phyloP scores from a whole-genome alignment of 1,284 basidiomycete genomes.

The Ganoderma resinaceum region DNA sequence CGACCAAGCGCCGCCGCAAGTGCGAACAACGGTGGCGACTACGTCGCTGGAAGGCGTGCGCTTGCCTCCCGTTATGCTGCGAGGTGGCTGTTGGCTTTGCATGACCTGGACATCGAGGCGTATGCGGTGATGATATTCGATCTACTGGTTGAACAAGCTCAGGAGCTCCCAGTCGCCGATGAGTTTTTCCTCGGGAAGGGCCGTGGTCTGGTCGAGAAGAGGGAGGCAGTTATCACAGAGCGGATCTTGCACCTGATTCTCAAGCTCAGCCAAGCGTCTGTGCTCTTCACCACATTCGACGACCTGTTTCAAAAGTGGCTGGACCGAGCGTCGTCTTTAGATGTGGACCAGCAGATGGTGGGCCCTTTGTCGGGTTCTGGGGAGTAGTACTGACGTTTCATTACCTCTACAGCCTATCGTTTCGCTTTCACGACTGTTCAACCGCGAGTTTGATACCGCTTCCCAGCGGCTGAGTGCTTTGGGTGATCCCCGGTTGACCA shows the following conservation, averaged over 20 bases:
- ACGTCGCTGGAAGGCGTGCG: slow-evolving; percentile 59
- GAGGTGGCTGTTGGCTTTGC: slow-evolving; percentile 70
- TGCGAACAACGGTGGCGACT: slow-evolving; percentile 69
- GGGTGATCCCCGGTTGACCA: slow-evolving; percentile 41
- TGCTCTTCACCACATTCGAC: slow-evolving; percentile 68
- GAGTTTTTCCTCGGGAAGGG: slow-evolving; percentile 35
- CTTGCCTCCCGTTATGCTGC: slow-evolving; percentile 60
- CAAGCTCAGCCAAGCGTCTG: slow-evolving; percentile 58
- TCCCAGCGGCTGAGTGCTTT: slow-evolving; percentile 46
- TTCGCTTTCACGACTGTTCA: slow-evolving; percentile 66
- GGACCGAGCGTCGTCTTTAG: slow-evolving; percentile 48
- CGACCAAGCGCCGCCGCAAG: slow-evolving; percentile 50
- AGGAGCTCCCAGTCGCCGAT: slow-evolving; percentile 39
- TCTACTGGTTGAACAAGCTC: slow-evolving; percentile 55
- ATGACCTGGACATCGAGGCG: slow-evolving; percentile 58
- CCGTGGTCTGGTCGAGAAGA: slow-evolving; percentile 23
- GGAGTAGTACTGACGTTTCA: not conserved
- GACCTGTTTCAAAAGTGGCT: slow-evolving; percentile 73
- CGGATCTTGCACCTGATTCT: slow-evolving; percentile 58
- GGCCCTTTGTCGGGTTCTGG: not conserved
- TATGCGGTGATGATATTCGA: slow-evolving; percentile 61
- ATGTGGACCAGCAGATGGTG: slow-evolving; percentile 48
- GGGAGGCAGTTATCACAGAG: slow-evolving; percentile 37
- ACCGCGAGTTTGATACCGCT: slow-evolving; percentile 51
- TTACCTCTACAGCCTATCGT: slow-evolving; percentile 51